Evolutionary conservation across 306 rosid species (phyloP).

Genomic region (Dryas alaskensis): DNA sequence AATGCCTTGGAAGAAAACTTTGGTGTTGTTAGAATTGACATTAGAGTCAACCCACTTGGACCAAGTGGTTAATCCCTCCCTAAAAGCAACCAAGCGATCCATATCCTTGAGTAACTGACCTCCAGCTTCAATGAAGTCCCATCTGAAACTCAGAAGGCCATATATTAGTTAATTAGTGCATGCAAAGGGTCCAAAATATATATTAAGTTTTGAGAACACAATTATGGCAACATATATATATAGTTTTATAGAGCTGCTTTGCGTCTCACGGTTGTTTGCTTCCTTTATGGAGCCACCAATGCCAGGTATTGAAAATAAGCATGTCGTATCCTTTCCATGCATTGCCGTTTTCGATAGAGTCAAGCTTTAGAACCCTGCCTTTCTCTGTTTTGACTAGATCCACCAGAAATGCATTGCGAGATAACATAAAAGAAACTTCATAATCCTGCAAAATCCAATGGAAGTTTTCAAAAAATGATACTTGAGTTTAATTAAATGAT

Average conservation of each 20-base stretch:
- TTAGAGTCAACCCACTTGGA: slow-evolving; percentile 44
- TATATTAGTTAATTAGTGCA: neutral
- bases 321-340: slow-evolving; percentile 43
- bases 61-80: slow-evolving; percentile 42
- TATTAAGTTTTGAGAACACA: no score
- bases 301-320: slow-evolving; percentile 48
- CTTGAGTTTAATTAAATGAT: no score
- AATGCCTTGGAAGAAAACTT: slow-evolving; percentile 42
- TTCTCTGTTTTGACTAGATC: slow-evolving; percentile 32
- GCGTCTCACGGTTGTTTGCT: slow-evolving; percentile 25
- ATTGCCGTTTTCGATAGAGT: slow-evolving; percentile 37
- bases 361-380: slow-evolving; percentile 42
- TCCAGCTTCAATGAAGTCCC: slow-evolving; percentile 38
- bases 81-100: slow-evolving; percentile 38
- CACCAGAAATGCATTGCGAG: slow-evolving; percentile 40
- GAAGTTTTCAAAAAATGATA: no score
- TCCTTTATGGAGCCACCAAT: slow-evolving; percentile 56
- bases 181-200: no score
- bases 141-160: slow-evolving; percentile 14
- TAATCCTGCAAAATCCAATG: slow-evolving; percentile 25
- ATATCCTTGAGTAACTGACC: slow-evolving; percentile 30
- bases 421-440: slow-evolving; percentile 25
- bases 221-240: no score
- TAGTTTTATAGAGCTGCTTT: no score
- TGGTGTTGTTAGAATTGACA: slow-evolving; percentile 26